These are phyloP conservation scores for Chamaecrista fasciculata DNA, from an alignment of 306 rosid species.

Conservation along the genomic window DNA sequence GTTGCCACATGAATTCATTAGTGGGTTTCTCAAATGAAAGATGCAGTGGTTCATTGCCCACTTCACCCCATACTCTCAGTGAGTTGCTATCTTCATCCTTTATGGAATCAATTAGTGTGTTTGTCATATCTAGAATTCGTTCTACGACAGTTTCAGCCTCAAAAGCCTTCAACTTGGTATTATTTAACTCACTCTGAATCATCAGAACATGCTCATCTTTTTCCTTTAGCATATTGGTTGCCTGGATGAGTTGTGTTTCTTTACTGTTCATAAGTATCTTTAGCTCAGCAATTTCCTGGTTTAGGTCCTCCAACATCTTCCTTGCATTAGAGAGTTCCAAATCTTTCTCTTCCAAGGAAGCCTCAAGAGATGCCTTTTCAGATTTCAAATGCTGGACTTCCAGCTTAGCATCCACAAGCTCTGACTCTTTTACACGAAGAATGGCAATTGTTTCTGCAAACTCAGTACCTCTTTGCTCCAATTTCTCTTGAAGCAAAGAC, in stretches of 20 bases:
- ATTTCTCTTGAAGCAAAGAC: slow-evolving; percentile 55
- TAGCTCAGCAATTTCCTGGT: slow-evolving; percentile 66
- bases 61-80: slow-evolving; percentile 28
- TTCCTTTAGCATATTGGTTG: slow-evolving; percentile 67
- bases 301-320: slow-evolving; percentile 56
- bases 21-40: slow-evolving; percentile 45
- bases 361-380: slow-evolving; percentile 62
- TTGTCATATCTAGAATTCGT: slow-evolving; percentile 66
- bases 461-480: slow-evolving; percentile 47
- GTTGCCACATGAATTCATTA: slow-evolving; percentile 47
- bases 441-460: slow-evolving; percentile 42
- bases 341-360: slow-evolving; percentile 75
- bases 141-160: slow-evolving; percentile 76
- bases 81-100: slow-evolving; percentile 43
- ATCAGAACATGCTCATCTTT: slow-evolving; percentile 65
- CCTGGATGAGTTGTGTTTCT: slow-evolving; percentile 73
- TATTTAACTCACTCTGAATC: slow-evolving; percentile 52
- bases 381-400: slow-evolving; percentile 84
- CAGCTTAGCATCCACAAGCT: slow-evolving; percentile 72
- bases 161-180: slow-evolving; percentile 51
- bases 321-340: slow-evolving; percentile 73
- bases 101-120: slow-evolving; percentile 59
- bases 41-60: slow-evolving; percentile 32
- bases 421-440: slow-evolving; percentile 64
- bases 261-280: slow-evolving; percentile 60